Base-by-base conservation (phyloP, 352 stramenopile genomes). In the Pythium chondricola region DNA sequence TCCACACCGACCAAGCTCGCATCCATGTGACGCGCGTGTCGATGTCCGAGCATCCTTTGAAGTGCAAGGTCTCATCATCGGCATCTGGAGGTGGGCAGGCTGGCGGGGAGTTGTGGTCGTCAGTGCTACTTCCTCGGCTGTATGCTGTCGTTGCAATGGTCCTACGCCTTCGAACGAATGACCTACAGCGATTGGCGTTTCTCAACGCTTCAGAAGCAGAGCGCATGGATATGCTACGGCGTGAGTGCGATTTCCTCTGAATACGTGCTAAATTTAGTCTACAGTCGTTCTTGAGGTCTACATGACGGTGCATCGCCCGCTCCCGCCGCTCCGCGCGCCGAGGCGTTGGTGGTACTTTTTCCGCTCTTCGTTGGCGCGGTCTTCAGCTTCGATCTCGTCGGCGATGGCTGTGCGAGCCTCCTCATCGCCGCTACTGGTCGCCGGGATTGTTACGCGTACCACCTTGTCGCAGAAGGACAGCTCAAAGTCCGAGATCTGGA, bases 381-480 rank as follows among this genome's bases (percentile, higher is more conserved):
- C 78, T 60, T 93, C 80, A 1, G 72, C 77, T 56, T 93, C 83
- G 30, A 93, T 93, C 32, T 66, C 63, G 50, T 90, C 79, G 3
- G 77, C 78, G 57, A 88, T 79, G 7, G 70, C 66, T 16, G 76
- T 90, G 2, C 79, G 68, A 3, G 66, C 63, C 27, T 89, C 77
- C 20, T 74, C 55, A 4, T 71, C 58, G 16, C 11, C 35, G 14
- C 41, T 48, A 0, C 39, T 52, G 5, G 43, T 42, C 4, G 61
- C 60, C 0, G 71, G 60, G 31, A 87, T 74, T 2, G 70, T 72
- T 30, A 62, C 80, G 2, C 65, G 67, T 22, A 91, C 67, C 16
- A 88, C 67, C 43, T 75, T 79, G 58, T 92, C 78, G 29, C 65
- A 85, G 47, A 89, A 88, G 13, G 77, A 82, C 37, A 95, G 69